Conservation (phyloP, 352 stramenopile genomes). For the Phytophthora agathidicida region DNA sequence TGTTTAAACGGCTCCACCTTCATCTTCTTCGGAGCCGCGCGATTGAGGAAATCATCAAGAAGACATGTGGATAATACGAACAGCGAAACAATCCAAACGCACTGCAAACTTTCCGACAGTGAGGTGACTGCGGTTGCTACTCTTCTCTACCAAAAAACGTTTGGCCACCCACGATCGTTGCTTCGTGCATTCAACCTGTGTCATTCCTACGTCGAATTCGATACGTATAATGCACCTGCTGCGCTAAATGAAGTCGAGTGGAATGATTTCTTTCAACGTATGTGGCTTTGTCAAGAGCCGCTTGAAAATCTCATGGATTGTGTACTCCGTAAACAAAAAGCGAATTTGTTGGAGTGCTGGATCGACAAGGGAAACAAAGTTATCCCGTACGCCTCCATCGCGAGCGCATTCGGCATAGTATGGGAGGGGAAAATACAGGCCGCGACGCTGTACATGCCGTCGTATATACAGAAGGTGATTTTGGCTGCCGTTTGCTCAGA, state of each 20-base stretch:
- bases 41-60: constrained; percentile 6
- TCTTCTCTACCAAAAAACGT: too few species aligned
- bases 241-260: too few species aligned
- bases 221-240: too few species aligned
- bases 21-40: neutral
- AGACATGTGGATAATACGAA: neutral
- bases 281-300: too few species aligned
- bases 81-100: neutral
- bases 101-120: neutral
- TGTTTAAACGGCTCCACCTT: neutral
- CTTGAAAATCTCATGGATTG: neutral
- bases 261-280: too few species aligned
- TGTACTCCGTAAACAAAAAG: too few species aligned
- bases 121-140: too few species aligned
- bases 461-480: neutral
- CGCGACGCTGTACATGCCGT: neutral
- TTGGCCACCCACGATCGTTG: too few species aligned
- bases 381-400: neutral
- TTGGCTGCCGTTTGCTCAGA: neutral
- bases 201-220: too few species aligned
- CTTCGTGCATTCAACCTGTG: too few species aligned
- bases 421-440: neutral
- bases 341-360: too few species aligned
- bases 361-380: neutral
- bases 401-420: neutral